phyloP scores from a whole-genome alignment of 768 basidiomycete genomes.

The Kwoniella botswanensis region DNA sequence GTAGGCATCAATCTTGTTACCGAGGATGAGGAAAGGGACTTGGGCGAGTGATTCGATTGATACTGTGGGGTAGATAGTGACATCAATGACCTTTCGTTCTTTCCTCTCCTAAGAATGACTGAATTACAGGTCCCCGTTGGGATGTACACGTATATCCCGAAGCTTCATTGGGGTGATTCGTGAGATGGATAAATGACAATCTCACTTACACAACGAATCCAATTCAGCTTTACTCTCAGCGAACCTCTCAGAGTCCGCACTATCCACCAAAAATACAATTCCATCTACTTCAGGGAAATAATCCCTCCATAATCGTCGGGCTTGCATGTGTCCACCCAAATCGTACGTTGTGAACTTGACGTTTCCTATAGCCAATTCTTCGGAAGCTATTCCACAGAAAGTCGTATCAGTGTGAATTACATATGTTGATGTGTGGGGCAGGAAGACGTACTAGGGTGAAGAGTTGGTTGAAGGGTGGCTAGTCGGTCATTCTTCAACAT shows the following conservation, averaged over 20 bases:
- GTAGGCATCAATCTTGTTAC: conserved; percentile 99
- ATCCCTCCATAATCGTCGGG: conserved; percentile 98
- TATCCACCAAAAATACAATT: conserved; percentile 97
- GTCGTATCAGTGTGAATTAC: too few relatives aligned
- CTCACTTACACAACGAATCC: conserved; percentile 78
- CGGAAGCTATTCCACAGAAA: conserved; percentile 70
- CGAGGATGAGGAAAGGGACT: conserved; percentile 96
- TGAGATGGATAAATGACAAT: too few relatives aligned
- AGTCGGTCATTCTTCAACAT: conserved; percentile 99
- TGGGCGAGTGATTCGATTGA: conserved; percentile 93
- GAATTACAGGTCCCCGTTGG: too few relatives aligned
- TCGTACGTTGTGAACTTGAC: conserved; percentile 99
- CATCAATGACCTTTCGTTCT: too few relatives aligned
- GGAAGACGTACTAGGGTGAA: conserved; percentile 82
- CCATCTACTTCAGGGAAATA: conserved; percentile 99
- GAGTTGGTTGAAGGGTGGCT: conserved; percentile 95
- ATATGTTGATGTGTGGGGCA: neutral
- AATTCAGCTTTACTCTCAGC: conserved; percentile 95
- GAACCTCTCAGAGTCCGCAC: conserved; percentile 95
- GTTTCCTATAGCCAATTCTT: conserved; percentile 97
- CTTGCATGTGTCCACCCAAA: conserved; percentile 97
- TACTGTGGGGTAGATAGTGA: conserved; percentile 56
- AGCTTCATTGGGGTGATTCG: too few relatives aligned
- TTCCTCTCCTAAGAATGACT: too few relatives aligned
- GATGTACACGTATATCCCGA: too few relatives aligned